Base-by-base conservation (phyloP, 768 basidiomycete species). In the Russula sp. region DNA sequence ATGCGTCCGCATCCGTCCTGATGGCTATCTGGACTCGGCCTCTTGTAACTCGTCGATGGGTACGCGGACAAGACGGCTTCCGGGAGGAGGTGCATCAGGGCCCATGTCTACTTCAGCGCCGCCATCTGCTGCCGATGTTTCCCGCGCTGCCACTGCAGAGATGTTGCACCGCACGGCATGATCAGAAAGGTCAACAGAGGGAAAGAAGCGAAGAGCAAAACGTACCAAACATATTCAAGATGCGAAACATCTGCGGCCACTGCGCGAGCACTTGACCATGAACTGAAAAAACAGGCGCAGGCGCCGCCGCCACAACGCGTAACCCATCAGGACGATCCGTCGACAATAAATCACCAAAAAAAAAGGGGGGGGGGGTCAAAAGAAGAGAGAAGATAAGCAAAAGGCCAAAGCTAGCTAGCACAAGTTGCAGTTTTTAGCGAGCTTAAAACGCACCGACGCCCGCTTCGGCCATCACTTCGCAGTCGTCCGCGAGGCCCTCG, bases 161-260 rank as follows among this genome's bases (percentile, higher is more conserved):
- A 5, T 29, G 25, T 29, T 29, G 25, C 25, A 3, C 25, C 2
- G 8, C 49, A 50, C 5, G 20, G 5, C 29, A 32, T 10, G 48
- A 36, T 22, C 35, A 22, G 16, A n/a, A 13, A 7, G 13, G 5
- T 14, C 10, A 18, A 20, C 20, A 38, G n/a, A 38, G 46, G 34
- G 8, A 29, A 34, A 16, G 2, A 36, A 7, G 5, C 5, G 2
- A 32, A 32, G 18, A 7, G 48, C 39, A 48, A 0, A 32, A 63
- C 86, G 68, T 67, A 90, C 89, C 68, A 70, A 89, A 90, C 61
- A 84, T 75, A 59, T 74, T 81, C 52, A 91, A 74, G 56, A 88
- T 88, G 66, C 83, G 80, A 68, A 91, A 90, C 89, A 91, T 91
- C 70, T 82, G 83, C 10, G 87, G 86, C 88, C 88, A 90, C 64